phyloP scores from a whole-genome alignment of 1,284 basidiomycete species.

The Schizopora paradoxa region DNA sequence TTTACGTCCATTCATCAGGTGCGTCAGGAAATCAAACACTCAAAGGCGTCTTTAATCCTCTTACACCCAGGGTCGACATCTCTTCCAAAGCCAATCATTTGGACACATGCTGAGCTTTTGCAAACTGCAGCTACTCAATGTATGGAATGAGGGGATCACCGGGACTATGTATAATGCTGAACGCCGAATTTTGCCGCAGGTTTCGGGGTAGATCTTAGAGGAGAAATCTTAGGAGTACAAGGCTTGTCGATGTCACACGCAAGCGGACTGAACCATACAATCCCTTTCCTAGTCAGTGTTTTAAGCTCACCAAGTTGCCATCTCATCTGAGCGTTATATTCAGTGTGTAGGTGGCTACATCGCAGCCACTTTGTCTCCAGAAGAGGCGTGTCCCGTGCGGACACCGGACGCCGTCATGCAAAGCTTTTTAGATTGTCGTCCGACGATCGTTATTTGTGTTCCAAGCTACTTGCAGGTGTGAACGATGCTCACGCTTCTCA shows the following conservation, averaged over 20 bases:
- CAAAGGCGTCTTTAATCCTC: neutral
- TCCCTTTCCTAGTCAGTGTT: constrained; percentile 16
- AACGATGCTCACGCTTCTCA: neutral
- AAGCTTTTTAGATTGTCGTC: constrained; percentile 2
- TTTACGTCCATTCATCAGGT: constrained; percentile 20
- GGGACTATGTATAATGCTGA: too few relatives aligned
- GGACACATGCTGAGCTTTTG: constrained; percentile 8
- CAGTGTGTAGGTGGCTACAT: too few relatives aligned
- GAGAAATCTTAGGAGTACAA: constrained; percentile 12
- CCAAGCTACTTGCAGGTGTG: constrained; percentile 14
- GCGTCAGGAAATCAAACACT: neutral
- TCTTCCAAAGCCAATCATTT: constrained; percentile 15
- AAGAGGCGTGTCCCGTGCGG: too few relatives aligned
- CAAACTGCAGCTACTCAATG: constrained; percentile 3
- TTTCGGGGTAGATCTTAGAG: constrained; percentile 10
- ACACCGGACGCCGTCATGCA: too few relatives aligned
- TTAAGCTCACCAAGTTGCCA: too few relatives aligned
- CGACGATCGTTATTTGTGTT: constrained; percentile 5
- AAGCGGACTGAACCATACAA: constrained; percentile 8
- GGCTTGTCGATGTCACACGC: constrained; percentile 17
- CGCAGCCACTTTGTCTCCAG: too few relatives aligned
- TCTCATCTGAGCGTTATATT: too few relatives aligned
- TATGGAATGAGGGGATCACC: too few relatives aligned
- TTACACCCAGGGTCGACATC: constrained; percentile 17
- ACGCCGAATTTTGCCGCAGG: too few relatives aligned